Evolutionary conservation across 768 basidiomycete genomes (phyloP).

Genomic region (Clathrus columnatus): DNA sequence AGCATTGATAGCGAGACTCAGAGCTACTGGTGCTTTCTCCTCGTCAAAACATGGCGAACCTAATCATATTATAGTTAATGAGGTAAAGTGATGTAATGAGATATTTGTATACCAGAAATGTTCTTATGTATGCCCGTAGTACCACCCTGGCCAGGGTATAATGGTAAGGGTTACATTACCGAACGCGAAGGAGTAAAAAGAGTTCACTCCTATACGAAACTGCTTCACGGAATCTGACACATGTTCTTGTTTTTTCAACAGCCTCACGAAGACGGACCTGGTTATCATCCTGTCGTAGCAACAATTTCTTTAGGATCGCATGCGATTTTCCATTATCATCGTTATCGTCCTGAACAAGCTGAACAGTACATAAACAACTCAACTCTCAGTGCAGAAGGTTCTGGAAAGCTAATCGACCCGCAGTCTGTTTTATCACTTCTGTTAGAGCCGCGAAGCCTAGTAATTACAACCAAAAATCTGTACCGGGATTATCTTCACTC

Average conservation of each 20-base stretch:
- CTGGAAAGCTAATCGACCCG: constrained; percentile 55
- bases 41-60: constrained; percentile 56
- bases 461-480: constrained; percentile 62
- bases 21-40: constrained; percentile 53
- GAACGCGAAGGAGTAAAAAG: too few relatives aligned
- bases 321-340: constrained; percentile 75
- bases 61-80: constrained; percentile 88
- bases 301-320: constrained; percentile 88
- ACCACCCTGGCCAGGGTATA: constrained; percentile 86
- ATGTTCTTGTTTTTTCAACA: constrained; percentile 23
- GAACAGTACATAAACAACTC: constrained; percentile 10
- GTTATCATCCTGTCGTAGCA: constrained; percentile 80
- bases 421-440: constrained; percentile 62
- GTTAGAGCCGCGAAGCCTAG: constrained; percentile 77
- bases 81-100: constrained; percentile 34
- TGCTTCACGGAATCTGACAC: constrained; percentile 3
- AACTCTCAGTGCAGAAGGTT: constrained; percentile 13
- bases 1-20: constrained; percentile 63
- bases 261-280: constrained; percentile 91
- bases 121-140: constrained; percentile 35
- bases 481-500: constrained; percentile 76
- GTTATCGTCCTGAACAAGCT: constrained; percentile 32
- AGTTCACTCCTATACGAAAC: too few relatives aligned
- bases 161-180: constrained; percentile 47
- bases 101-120: constrained; percentile 6